phyloP scores from a whole-genome alignment of 1,284 basidiomycete species.

The Marasmius tenuissimus region DNA sequence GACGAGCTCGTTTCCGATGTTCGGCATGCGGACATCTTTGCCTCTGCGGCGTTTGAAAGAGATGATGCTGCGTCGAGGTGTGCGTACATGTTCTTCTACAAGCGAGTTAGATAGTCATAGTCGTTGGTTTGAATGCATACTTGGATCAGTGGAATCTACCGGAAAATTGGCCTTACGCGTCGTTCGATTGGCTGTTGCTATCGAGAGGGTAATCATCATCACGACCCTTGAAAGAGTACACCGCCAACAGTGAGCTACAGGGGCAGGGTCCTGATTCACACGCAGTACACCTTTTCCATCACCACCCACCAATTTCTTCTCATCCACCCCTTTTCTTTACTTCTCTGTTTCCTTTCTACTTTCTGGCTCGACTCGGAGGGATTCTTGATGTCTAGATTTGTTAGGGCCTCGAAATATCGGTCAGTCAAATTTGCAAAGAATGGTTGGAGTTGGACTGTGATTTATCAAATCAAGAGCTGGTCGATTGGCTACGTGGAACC shows the following conservation, averaged over 20 bases:
- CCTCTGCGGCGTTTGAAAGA: constrained; percentile 39
- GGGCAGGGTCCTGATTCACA: not conserved
- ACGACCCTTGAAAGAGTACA: too few relatives aligned
- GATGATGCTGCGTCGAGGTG: constrained; percentile 57
- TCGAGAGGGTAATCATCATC: too few relatives aligned
- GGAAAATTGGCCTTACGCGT: too few relatives aligned
- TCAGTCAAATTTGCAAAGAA: constrained; percentile 25
- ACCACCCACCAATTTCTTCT: not conserved
- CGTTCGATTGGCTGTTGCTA: too few relatives aligned
- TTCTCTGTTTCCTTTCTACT: not conserved
- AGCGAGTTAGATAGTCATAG: constrained; percentile 37
- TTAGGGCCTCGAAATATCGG: constrained; percentile 74
- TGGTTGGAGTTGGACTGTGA: constrained; percentile 6
- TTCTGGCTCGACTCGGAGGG: not conserved
- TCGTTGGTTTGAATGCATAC: not conserved
- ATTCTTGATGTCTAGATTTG: constrained; percentile 63
- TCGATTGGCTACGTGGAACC: not conserved
- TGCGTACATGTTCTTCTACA: constrained; percentile 91
- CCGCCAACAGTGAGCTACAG: too few relatives aligned
- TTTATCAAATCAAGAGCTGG: constrained; percentile 10
- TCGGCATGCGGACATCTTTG: constrained; percentile 77
- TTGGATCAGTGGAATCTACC: constrained; percentile 10
- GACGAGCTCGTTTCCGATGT: constrained; percentile 87
- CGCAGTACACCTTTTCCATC: not conserved
- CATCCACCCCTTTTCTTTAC: not conserved